Percentiles rank a stretch among this genome's conserved stretches.
phyloP scores from a whole-genome alignment of 164 flowering plant genomes.

The Protea cynaroides region DNA sequence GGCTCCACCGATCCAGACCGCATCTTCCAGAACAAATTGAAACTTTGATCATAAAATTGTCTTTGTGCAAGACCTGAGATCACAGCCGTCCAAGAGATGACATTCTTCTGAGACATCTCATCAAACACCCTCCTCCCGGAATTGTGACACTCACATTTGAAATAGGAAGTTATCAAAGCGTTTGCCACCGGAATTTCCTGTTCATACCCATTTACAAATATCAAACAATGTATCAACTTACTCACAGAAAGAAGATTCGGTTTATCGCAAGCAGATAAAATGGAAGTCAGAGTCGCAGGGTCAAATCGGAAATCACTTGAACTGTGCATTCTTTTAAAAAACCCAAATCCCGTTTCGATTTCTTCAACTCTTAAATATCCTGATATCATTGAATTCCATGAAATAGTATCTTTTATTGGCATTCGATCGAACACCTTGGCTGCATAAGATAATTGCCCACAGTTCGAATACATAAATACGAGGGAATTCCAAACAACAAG shows the following conservation, averaged over 20 bases:
- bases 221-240: conserved; percentile 59
- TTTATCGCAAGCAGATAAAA: conserved; percentile 52
- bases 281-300: conserved; percentile 65
- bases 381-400: conserved; percentile 68
- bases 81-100: conserved; percentile 81
- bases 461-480: conserved; percentile 46
- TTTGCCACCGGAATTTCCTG: conserved; percentile 64
- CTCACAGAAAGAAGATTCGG: conserved; percentile 18
- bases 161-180: conserved; percentile 66
- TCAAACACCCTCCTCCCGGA: conserved; percentile 51
- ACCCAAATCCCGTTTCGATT: conserved; percentile 35
- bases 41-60: conserved; percentile 46
- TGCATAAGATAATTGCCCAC: conserved; percentile 36
- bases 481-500: conserved; percentile 69
- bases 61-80: conserved; percentile 69
- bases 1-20: conserved; percentile 40
- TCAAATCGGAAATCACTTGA: conserved; percentile 30
- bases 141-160: conserved; percentile 37
- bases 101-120: conserved; percentile 66
- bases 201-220: conserved; percentile 43
- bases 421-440: conserved; percentile 59
- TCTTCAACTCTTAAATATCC: conserved; percentile 41
- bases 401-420: conserved; percentile 62
- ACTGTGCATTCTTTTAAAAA: conserved; percentile 42
- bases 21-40: conserved; percentile 53